Evolutionary conservation across 805 yeast genomes (phyloP).

Genomic region (Candida glaebosa): DNA sequence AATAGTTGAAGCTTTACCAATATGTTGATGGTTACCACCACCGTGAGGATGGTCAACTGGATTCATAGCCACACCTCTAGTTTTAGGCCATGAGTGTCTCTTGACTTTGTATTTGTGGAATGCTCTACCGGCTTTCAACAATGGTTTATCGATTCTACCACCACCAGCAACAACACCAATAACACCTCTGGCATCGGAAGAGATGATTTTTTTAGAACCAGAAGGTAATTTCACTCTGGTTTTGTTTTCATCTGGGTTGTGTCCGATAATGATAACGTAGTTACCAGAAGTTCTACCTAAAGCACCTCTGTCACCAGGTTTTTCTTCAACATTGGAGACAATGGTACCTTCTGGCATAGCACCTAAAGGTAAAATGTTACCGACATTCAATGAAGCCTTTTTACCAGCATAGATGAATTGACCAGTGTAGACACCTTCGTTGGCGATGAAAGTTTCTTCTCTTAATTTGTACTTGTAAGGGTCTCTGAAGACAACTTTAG

Average conservation of each 20-base stretch:
- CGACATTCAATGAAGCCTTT: conserved; percentile 94
- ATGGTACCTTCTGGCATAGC: conserved; percentile 99
- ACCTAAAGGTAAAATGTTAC: conserved; percentile 96
- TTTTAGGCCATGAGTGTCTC: conserved; percentile 99
- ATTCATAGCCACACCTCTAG: conserved; percentile 99
- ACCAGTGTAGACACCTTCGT: conserved; percentile 99
- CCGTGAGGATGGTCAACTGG: conserved; percentile 99
- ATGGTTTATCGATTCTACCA: conserved; percentile 99
- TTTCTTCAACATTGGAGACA: conserved; percentile 97
- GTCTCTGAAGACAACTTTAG: conserved; percentile 98
- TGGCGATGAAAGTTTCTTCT: conserved; percentile 98
- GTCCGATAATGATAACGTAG: conserved; percentile 98
- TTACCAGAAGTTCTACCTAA: conserved; percentile 99
- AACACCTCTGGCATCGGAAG: conserved; percentile 98
- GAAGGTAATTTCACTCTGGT: conserved; percentile 99
- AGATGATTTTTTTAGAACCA: conserved; percentile 96
- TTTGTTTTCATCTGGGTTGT: conserved; percentile 98
- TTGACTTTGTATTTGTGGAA: conserved; percentile 99
- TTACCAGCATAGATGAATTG: conserved; percentile 99
- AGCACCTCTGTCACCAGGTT: conserved; percentile 99
- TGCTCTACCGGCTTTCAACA: conserved; percentile 99
- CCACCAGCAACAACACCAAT: conserved; percentile 99
- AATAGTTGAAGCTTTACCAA: conserved; percentile 37
- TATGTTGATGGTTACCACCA: conserved; percentile 77
- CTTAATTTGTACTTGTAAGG: conserved; percentile 98